phyloP scores from a whole-genome alignment of 345 rosid genomes.

The Camelina sativa region DNA sequence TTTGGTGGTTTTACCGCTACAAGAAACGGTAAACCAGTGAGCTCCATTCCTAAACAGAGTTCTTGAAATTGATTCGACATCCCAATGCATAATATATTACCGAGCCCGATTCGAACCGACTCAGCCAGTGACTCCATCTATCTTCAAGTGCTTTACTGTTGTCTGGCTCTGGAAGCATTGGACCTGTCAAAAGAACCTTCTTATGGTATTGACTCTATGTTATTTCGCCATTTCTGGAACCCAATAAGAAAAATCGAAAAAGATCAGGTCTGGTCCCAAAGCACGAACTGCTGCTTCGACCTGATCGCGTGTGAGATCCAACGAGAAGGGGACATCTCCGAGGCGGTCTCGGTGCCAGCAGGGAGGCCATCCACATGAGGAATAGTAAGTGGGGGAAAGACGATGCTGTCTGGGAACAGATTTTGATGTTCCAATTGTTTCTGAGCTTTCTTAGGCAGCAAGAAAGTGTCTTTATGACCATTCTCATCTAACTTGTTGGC shows the following conservation, averaged over 20 bases:
- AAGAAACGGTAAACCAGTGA: slow-evolving; percentile 47
- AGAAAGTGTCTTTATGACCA: slow-evolving; percentile 56
- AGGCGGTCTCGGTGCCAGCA: slow-evolving; percentile 42
- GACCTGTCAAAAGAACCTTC: slow-evolving; percentile 48
- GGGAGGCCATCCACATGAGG: slow-evolving; percentile 53
- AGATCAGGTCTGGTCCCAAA: slow-evolving; percentile 40
- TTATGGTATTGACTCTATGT: slow-evolving; percentile 2
- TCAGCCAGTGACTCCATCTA: slow-evolving; percentile 22
- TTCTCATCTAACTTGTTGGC: slow-evolving; percentile 58
- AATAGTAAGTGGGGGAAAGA: slow-evolving; percentile 46
- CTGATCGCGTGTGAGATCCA: slow-evolving; percentile 38
- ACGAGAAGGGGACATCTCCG: slow-evolving; percentile 36
- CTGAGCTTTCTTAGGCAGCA: slow-evolving; percentile 54
- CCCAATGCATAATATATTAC: slow-evolving; percentile 54
- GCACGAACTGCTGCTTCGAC: slow-evolving; percentile 34
- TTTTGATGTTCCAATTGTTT: slow-evolving; percentile 46
- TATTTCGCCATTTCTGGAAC: slow-evolving; percentile 34
- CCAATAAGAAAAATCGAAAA: slow-evolving; percentile 43
- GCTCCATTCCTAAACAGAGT: slow-evolving; percentile 50
- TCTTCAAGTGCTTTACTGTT: slow-evolving; percentile 40
- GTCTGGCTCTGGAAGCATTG: slow-evolving; percentile 42
- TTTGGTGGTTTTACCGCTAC: slow-evolving; percentile 47
- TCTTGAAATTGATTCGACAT: slow-evolving; percentile 53
- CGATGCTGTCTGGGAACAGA: slow-evolving; percentile 47
- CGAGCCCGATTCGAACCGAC: slow-evolving; percentile 22